Conservation (phyloP, 345 rosid species). For the Hibiscus tridactylites region DNA sequence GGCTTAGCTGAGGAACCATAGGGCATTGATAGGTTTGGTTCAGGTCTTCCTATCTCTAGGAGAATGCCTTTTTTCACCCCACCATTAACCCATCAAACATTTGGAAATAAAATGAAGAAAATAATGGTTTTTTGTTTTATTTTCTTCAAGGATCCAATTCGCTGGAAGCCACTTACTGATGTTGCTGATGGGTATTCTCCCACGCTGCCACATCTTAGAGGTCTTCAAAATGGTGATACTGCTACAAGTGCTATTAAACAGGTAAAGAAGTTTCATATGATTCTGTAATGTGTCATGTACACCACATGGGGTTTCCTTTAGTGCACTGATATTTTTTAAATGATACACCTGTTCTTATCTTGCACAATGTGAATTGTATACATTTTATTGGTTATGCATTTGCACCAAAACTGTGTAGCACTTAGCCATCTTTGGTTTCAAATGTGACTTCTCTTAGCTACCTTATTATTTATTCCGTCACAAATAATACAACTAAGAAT, state of each 20-base stretch:
- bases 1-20: background rate
- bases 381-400: background rate
- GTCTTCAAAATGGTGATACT: constrained; percentile 97
- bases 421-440: background rate
- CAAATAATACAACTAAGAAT: background rate
- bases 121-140: constrained; percentile 2
- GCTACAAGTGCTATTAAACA: constrained; percentile 99
- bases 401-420: background rate
- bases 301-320: background rate
- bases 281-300: background rate
- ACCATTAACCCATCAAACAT: background rate
- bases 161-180: constrained; percentile 92
- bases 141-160: constrained; percentile 73
- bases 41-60: background rate
- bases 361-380: background rate
- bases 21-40: background rate
- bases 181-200: constrained; percentile 97
- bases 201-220: constrained; percentile 95
- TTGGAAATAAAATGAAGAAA: background rate
- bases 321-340: background rate
- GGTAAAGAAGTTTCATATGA: constrained; percentile 32
- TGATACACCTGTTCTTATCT: constrained; percentile 1
- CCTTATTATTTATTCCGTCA: background rate
- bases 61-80: background rate
- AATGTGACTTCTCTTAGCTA: background rate